Percentiles rank a stretch among this genome's conserved stretches.
phyloP scores from a whole-genome alignment of 371 early-diverging fungal genomes.

The Mucor mucedo region DNA sequence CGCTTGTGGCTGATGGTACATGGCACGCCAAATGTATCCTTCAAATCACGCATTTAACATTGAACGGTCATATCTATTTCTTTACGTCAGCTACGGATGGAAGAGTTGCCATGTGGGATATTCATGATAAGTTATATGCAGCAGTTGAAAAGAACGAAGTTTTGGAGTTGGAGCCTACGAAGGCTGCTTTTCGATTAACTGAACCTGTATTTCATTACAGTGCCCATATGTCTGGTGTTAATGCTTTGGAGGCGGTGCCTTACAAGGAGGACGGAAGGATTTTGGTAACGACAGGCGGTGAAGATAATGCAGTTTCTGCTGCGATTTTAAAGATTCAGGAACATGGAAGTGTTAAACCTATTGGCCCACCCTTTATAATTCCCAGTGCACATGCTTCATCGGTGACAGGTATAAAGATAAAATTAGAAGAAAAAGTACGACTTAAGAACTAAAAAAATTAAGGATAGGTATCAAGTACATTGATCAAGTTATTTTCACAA shows the following conservation, averaged over 20 bases:
- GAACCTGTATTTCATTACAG: conserved; percentile 41
- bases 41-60: conserved; percentile 51
- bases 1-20: conserved; percentile 57
- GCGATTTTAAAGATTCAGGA: conserved; percentile 24
- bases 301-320: conserved; percentile 62
- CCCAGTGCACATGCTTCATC: conserved; percentile 62
- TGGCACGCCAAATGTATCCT: conserved; percentile 65
- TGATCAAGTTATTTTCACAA: conserved; percentile 42
- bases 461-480: conserved; percentile 48
- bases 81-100: conserved; percentile 68
- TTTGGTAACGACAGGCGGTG: conserved; percentile 59
- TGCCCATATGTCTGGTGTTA: conserved; percentile 63
- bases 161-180: conserved; percentile 39
- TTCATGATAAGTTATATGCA: conserved; percentile 37
- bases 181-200: conserved; percentile 34
- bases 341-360: not conserved
- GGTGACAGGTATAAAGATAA: conserved; percentile 48
- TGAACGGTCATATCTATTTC: conserved; percentile 49
- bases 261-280: conserved; percentile 29
- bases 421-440: not conserved
- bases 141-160: conserved; percentile 21
- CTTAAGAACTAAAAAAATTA: not conserved
- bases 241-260: conserved; percentile 44
- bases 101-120: conserved; percentile 61
- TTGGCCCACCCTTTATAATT: conserved; percentile 37